Evolutionary conservation across 768 basidiomycete genomes (phyloP).

Genomic region (Rhizopogon rudus): DNA sequence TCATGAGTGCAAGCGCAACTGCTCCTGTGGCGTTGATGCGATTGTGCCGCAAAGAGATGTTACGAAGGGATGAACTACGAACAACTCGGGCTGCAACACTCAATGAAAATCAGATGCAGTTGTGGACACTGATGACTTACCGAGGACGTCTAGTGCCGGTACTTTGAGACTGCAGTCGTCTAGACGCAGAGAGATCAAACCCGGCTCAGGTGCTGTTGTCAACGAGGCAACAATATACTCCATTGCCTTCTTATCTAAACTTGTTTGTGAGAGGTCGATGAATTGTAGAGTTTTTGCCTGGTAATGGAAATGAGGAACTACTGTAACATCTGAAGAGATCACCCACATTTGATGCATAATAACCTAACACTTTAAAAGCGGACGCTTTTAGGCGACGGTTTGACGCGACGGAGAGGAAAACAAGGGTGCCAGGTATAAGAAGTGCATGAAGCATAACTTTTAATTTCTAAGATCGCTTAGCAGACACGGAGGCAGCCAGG

Average conservation of each 20-base stretch:
- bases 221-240: constrained; percentile 79
- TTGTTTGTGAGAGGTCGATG: constrained; percentile 85
- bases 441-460: constrained; percentile 91
- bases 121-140: constrained; percentile 39
- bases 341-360: constrained; percentile 69
- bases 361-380: constrained; percentile 76
- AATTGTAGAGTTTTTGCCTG: constrained; percentile 78
- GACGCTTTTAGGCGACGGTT: constrained; percentile 75
- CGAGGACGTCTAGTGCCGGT: constrained; percentile 71
- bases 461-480: constrained; percentile 46
- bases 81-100: constrained; percentile 63
- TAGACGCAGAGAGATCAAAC: constrained; percentile 74
- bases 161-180: constrained; percentile 83
- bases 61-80: constrained; percentile 76
- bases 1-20: constrained; percentile 92
- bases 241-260: constrained; percentile 76
- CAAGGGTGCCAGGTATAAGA: constrained; percentile 75
- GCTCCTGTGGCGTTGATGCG: constrained; percentile 80
- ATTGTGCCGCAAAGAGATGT: constrained; percentile 89
- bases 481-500: not conserved
- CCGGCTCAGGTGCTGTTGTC: constrained; percentile 29
- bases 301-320: not conserved
- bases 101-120: not conserved
- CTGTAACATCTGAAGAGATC: not conserved
- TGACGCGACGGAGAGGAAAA: constrained; percentile 81